Evolutionary conservation across 176 grass and related monocot genomes (phyloP).

Genomic region (Zea luxurians): DNA sequence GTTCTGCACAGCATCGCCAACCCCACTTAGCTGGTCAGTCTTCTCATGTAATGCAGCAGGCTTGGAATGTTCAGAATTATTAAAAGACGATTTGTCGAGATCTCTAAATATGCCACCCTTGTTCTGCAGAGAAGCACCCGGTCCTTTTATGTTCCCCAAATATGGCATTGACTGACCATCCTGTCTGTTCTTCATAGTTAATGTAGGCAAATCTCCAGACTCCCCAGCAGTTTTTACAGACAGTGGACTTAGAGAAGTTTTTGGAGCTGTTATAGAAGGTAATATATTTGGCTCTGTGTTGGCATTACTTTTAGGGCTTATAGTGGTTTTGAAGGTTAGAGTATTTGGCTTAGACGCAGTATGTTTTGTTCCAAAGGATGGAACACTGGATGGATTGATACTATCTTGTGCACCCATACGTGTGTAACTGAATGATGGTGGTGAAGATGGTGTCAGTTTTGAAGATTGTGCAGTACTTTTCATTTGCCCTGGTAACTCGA

Average conservation of each 20-base stretch:
- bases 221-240: conserved; percentile 41
- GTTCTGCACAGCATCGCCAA: conserved; percentile 26
- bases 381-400: conserved; percentile 39
- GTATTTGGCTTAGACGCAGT: conserved; percentile 39
- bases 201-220: conserved; percentile 35
- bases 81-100: conserved; percentile 44
- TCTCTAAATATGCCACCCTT: conserved; percentile 35
- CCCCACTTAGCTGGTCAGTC: conserved; percentile 33
- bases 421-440: conserved; percentile 34
- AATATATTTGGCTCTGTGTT: conserved; percentile 38
- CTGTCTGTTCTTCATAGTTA: conserved; percentile 39
- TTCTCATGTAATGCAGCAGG: conserved; percentile 35
- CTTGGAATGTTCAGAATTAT: conserved; percentile 41
- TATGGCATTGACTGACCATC: conserved; percentile 34
- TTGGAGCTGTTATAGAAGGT: conserved; percentile 23
- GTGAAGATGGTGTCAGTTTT: conserved; percentile 46
- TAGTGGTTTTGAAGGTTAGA: conserved; percentile 51
- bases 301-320: conserved; percentile 45
- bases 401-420: conserved; percentile 45
- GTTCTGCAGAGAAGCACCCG: conserved; percentile 37
- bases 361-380: conserved; percentile 46
- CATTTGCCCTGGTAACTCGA: conserved; percentile 46
- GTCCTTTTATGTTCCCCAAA: conserved; percentile 40
- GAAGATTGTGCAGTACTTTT: conserved; percentile 52
- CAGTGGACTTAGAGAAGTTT: conserved; percentile 29